Evolutionary conservation across 106 monocot species (phyloP).

Genomic region (Triglochin maritima): DNA sequence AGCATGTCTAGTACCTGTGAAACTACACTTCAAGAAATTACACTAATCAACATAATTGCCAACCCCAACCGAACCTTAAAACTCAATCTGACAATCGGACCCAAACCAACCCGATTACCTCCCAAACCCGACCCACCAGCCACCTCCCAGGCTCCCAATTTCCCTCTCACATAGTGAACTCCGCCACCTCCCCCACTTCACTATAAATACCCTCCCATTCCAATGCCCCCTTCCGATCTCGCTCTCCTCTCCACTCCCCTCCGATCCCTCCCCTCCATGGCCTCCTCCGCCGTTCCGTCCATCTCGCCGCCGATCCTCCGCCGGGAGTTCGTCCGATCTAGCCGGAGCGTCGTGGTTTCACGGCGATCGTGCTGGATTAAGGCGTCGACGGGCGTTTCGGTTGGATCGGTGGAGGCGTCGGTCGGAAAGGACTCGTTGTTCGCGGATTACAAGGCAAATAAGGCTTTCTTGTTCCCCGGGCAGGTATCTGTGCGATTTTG

Average conservation of each 20-base stretch:
- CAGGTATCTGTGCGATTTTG: background rate
- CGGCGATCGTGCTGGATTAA: background rate
- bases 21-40: too few species aligned
- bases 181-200: background rate
- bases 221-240: background rate
- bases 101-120: too few species aligned
- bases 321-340: background rate
- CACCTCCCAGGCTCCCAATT: background rate
- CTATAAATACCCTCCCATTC: background rate
- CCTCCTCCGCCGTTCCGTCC: background rate
- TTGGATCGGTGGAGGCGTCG: background rate
- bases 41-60: too few species aligned
- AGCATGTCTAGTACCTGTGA: too few species aligned
- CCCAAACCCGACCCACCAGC: too few species aligned
- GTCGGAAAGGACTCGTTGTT: background rate
- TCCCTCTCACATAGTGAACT: background rate
- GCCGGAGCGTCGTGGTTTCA: background rate
- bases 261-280: background rate
- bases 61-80: too few species aligned
- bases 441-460: background rate
- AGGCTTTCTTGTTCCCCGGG: background rate
- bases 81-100: too few species aligned
- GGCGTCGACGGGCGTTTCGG: conserved; percentile 4
- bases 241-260: background rate
- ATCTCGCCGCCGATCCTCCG: conserved; percentile 1